A percentile compares a stretch with the other conserved stretches of the same genome.
These are phyloP conservation scores for Trametes punicea DNA, from an alignment of 768 basidiomycete genomes.

Conservation along the genomic window DNA sequence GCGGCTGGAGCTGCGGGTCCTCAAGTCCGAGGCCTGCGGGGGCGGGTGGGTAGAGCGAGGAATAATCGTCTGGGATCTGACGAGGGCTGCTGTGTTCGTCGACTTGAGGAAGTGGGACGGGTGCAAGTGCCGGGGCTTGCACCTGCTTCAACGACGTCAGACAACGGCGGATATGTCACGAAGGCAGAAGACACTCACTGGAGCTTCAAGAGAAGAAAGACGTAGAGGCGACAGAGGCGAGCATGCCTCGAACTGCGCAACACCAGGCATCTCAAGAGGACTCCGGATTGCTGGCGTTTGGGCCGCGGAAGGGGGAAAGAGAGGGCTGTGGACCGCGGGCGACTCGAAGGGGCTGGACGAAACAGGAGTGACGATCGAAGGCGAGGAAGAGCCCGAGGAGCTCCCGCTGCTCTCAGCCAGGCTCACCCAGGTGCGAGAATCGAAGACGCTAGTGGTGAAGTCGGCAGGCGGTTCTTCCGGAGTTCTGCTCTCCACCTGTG, in stretches of 20 bases:
- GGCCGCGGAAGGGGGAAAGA: neutral
- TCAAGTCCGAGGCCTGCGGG: neutral
- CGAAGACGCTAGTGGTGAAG: constrained; percentile 16
- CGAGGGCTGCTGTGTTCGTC: neutral
- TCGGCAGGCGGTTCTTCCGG: neutral
- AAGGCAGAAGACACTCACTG: neutral
- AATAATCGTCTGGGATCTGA: neutral
- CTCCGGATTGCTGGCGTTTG: neutral
- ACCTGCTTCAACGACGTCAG: neutral
- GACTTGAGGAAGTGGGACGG: constrained; percentile 1
- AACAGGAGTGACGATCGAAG: neutral
- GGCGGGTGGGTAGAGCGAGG: neutral
- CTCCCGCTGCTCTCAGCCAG: neutral
- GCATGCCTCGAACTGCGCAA: neutral
- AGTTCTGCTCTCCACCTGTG: neutral
- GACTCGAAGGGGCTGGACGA: neutral
- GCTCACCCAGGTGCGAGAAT: constrained; percentile 3
- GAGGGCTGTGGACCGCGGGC: constrained; percentile 7
- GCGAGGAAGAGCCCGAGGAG: neutral
- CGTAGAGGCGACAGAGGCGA: neutral
- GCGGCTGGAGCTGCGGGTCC: neutral
- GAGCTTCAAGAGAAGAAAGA: neutral
- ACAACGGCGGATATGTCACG: neutral
- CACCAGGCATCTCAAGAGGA: neutral
- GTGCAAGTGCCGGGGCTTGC: neutral